Conservation (phyloP, 2,329 filamentous ascomycete species). For the Botrytis paeoniae region DNA sequence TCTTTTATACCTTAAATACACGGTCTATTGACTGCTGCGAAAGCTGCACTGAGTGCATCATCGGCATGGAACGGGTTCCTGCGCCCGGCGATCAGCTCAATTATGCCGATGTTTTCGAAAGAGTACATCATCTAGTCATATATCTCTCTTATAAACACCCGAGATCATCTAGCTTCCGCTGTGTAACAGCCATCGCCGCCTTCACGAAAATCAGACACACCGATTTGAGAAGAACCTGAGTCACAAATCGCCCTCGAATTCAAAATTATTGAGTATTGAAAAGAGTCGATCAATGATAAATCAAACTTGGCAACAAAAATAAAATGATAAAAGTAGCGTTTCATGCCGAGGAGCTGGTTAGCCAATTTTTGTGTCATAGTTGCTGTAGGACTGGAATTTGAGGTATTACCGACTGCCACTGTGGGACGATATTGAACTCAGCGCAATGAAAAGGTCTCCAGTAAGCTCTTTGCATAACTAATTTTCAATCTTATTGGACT, state of each 20-base stretch:
- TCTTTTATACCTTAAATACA: neutral
- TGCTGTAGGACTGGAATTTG: neutral
- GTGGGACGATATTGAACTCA: no score
- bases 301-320: neutral
- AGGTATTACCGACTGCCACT: neutral
- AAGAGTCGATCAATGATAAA: neutral
- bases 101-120: neutral
- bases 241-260: neutral
- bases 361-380: neutral
- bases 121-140: neutral
- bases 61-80: neutral
- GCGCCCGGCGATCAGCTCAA: neutral
- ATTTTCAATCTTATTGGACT: neutral
- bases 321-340: neutral
- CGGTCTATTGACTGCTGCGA: neutral
- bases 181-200: neutral
- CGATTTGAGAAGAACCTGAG: neutral
- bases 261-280: neutral
- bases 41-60: neutral
- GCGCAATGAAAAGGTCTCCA: neutral
- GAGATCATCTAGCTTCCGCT: neutral
- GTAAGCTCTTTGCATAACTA: neutral
- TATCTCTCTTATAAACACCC: neutral
- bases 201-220: neutral
- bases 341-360: neutral